Conservation (phyloP, 2,329 filamentous ascomycete species). For the Didymellaceae sp. region DNA sequence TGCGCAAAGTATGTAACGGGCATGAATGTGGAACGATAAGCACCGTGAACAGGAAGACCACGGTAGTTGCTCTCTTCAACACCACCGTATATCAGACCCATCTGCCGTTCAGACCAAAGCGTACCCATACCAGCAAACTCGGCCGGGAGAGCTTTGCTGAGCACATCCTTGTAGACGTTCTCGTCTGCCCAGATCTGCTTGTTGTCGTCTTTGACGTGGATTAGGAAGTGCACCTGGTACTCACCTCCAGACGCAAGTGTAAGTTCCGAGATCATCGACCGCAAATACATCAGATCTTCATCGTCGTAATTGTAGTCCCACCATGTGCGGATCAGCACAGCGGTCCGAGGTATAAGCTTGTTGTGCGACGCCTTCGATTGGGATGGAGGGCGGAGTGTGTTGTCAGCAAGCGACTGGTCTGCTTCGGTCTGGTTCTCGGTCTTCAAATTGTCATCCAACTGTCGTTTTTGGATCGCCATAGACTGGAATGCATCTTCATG, state of each 20-base stretch:
- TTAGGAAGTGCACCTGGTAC: constrained; percentile 81
- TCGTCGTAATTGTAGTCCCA: constrained; percentile 78
- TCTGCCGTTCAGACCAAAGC: constrained; percentile 60
- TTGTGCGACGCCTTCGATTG: constrained; percentile 38
- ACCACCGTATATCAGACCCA: constrained; percentile 61
- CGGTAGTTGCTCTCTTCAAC: constrained; percentile 58
- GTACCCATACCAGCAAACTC: constrained; percentile 61
- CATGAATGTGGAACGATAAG: constrained; percentile 81
- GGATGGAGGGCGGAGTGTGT: constrained; percentile 20
- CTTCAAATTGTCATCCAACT: constrained; percentile 12
- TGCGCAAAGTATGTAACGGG: constrained; percentile 93
- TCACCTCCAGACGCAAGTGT: constrained; percentile 79
- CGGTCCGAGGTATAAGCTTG: constrained; percentile 65
- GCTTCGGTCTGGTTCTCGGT: constrained; percentile 12
- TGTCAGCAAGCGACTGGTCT: constrained; percentile 18
- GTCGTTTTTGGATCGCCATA: constrained; percentile 44
- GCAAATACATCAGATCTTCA: constrained; percentile 82
- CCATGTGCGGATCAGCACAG: constrained; percentile 83
- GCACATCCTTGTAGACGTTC: constrained; percentile 72
- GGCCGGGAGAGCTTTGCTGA: constrained; percentile 54
- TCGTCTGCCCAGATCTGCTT: constrained; percentile 83
- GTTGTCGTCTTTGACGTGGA: constrained; percentile 83
- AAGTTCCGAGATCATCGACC: constrained; percentile 80
- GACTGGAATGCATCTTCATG: constrained; percentile 50
- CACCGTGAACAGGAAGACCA: constrained; percentile 72